Base-by-base conservation (phyloP, 1,139 yeast genomes). In the Hansenula anomala region DNA sequence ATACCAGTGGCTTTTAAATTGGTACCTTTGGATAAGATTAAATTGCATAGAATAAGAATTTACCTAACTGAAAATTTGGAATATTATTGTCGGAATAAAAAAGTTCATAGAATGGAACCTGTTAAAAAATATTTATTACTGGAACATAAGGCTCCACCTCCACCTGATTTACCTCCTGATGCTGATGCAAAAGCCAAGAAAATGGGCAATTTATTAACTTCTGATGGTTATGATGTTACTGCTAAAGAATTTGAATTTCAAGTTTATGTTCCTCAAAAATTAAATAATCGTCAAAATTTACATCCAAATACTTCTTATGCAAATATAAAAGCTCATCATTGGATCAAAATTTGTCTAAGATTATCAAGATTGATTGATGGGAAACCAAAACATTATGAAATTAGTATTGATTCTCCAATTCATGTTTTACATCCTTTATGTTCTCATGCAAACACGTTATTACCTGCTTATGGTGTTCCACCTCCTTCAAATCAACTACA, bases 81-180 rank as follows among this genome's bases (percentile, higher is more conserved):
- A 58, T 90, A 92, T 60, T 92, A 76, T 59, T 88, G 97, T 61
- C 78, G 78, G 39, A 76, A 83, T 58, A 82, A 85, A 55, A 85
- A 82, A 58, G 96, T 92, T 12, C 97, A 92, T 58, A 70, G 97
- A 38, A 76, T 87, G 61, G 97, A 92, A 62, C 97, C 98, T 0
- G 71, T 84, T 1, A 82, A 80, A 55, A 90, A 89, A 61, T 86
- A 75, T 52, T 60, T 90, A 36, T 63, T 92, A 33, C 67, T 88
- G 35, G 98, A 92, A 57, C 90, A 86, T 55, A 76, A 79, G 48
- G 89, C 96, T 2, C 67, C 68, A 3, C 59, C 58, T 14, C 42
- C 61, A 18, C 49, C 54, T 18, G 58, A 58, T 29, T 39, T 61
- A 4, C 54, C 61, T 9, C 46, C 51, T 12, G 61, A 57, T 35